Conservation (phyloP, 371 early-diverging fungal genomes). For the Mucor sp. region DNA sequence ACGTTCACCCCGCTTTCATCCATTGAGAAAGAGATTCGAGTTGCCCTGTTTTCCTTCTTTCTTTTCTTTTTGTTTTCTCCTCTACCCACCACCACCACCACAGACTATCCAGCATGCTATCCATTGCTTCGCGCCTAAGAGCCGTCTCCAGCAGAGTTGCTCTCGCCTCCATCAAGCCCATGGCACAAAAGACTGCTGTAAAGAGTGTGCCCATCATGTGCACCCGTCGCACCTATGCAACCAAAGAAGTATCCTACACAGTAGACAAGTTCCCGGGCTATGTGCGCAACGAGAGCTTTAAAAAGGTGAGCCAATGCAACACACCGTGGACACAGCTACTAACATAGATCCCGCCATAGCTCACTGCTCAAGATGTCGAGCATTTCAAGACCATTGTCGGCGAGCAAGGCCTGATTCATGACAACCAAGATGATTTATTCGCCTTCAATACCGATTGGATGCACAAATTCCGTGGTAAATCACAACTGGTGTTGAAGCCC, state of each 20-base stretch:
- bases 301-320: slow-evolving; percentile 40
- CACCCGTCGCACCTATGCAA: slow-evolving; percentile 20
- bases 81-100: background rate
- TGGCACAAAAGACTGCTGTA: background rate
- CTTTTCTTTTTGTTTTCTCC: background rate
- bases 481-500: slow-evolving; percentile 85
- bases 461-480: slow-evolving; percentile 86
- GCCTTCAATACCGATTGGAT: slow-evolving; percentile 91
- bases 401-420: slow-evolving; percentile 47
- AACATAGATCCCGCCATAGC: slow-evolving; percentile 6
- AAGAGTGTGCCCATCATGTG: background rate
- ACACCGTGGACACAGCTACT: background rate
- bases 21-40: background rate
- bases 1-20: slow-evolving; percentile 1
- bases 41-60: background rate
- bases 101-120: background rate
- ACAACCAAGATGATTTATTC: slow-evolving; percentile 58
- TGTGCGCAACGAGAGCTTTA: slow-evolving; percentile 56
- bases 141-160: slow-evolving; percentile 9
- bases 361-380: slow-evolving; percentile 60
- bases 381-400: slow-evolving; percentile 65
- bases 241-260: slow-evolving; percentile 41
- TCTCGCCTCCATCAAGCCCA: slow-evolving; percentile 2
- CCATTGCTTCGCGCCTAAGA: slow-evolving; percentile 18
- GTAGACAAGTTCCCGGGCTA: slow-evolving; percentile 58